Conservation (phyloP, 805 yeast species). For the Lipomyces orientalis region DNA sequence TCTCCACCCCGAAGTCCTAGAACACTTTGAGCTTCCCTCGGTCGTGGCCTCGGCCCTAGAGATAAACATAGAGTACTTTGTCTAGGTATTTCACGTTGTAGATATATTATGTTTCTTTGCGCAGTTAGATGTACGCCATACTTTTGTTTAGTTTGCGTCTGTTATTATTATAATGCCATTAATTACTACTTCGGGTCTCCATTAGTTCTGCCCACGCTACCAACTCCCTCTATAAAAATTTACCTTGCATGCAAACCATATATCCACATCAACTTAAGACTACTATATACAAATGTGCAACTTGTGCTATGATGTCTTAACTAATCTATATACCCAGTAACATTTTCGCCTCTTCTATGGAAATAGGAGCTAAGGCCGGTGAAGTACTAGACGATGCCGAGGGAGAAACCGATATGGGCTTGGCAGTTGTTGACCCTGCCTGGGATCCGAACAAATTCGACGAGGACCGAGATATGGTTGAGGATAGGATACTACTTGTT, state of each 20-base stretch:
- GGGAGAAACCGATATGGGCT: background rate
- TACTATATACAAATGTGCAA: background rate
- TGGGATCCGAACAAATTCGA: background rate
- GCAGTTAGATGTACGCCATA: background rate
- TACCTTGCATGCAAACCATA: background rate
- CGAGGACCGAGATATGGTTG: background rate
- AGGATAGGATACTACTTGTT: background rate
- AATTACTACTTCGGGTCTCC: background rate
- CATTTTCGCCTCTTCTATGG: slow-evolving; percentile 33
- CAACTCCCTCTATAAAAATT: background rate
- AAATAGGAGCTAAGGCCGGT: slow-evolving; percentile 15
- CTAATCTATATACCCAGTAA: slow-evolving; percentile 22
- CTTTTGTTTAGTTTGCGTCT: background rate
- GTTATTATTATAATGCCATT: background rate
- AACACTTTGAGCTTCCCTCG: slow-evolving; percentile 84
- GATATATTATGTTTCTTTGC: background rate
- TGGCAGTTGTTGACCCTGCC: background rate
- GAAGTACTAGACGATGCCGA: slow-evolving; percentile 11
- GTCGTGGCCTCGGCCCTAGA: slow-evolving; percentile 87
- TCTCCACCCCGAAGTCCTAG: slow-evolving; percentile 91
- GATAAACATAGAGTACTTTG: slow-evolving; percentile 84
- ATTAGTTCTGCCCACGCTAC: background rate
- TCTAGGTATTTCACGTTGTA: slow-evolving; percentile 49
- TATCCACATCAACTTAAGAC: background rate
- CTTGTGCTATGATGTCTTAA: background rate